These are phyloP conservation scores for Striga hermonthica DNA, from an alignment of 305 asterid species.

Conservation along the genomic window DNA sequence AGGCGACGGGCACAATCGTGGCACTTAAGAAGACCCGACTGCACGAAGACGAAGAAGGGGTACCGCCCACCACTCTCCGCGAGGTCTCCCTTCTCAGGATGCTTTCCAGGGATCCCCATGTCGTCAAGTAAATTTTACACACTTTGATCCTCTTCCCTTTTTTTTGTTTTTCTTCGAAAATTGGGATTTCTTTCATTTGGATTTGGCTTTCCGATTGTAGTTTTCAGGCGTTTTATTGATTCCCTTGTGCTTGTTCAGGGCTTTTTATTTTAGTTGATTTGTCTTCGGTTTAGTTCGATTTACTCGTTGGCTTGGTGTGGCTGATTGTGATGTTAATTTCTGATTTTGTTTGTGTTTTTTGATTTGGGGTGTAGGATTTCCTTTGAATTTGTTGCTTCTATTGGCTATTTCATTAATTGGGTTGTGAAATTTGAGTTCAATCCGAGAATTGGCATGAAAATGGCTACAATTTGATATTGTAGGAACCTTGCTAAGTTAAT, in stretches of 20 bases:
- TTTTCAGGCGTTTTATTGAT: not conserved
- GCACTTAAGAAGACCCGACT: constrained; percentile 95
- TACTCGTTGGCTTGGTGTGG: not conserved
- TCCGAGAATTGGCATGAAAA: not conserved
- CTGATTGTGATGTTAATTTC: not conserved
- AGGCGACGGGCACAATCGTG: constrained; percentile 83
- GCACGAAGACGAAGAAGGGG: constrained; percentile 86
- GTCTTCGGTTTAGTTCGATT: not conserved
- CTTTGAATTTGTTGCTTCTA: not conserved
- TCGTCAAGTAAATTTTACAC: constrained; percentile 53
- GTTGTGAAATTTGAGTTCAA: not conserved
- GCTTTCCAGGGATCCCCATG: constrained; percentile 80
- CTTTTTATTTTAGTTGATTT: not conserved
- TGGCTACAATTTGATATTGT: not conserved
- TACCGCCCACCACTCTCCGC: constrained; percentile 81
- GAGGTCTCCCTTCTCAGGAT: constrained; percentile 74
- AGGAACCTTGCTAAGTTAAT: not conserved
- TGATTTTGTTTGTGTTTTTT: not conserved
- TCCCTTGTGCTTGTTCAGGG: not conserved
- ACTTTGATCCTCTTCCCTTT: not conserved
- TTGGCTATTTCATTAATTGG: not conserved
- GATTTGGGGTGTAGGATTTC: not conserved
- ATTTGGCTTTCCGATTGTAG: constrained; percentile 4
- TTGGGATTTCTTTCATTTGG: not conserved
- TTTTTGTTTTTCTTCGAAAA: constrained; percentile 10